Percentiles rank a stretch among this genome's conserved stretches.
These are phyloP conservation scores for Xylaria polymorpha DNA, from an alignment of 2,329 filamentous ascomycete genomes.

Conservation along the genomic window DNA sequence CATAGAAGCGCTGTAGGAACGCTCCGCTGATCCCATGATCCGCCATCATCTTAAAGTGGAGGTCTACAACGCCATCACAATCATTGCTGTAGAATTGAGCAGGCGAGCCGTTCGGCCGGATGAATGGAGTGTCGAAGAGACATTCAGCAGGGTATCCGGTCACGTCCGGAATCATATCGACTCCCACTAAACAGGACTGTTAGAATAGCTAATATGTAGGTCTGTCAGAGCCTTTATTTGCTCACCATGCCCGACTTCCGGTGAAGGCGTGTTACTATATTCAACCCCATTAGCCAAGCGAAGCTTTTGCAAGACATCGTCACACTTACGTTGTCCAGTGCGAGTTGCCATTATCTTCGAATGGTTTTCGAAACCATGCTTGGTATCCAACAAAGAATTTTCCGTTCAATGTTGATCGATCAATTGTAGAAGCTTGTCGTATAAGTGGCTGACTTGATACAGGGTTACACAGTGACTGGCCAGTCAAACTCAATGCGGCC, in stretches of 20 bases:
- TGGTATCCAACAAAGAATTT: constrained; percentile 46
- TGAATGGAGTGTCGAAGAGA: constrained; percentile 45
- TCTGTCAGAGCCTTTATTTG: background rate
- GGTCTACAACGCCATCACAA: constrained; percentile 44
- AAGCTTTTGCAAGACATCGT: background rate
- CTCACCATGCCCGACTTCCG: constrained; percentile 43
- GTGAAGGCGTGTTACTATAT: constrained; percentile 39
- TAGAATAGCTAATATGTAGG: constrained; percentile 3
- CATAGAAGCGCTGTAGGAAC: constrained; percentile 45
- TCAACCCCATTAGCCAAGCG: constrained; percentile 9
- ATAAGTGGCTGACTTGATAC: constrained; percentile 1
- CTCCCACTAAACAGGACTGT: constrained; percentile 37
- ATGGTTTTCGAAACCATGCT: constrained; percentile 46
- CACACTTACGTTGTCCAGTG: constrained; percentile 45
- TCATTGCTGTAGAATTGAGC: constrained; percentile 45
- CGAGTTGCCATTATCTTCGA: constrained; percentile 44
- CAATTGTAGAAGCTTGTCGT: constrained; percentile 39
- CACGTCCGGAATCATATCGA: constrained; percentile 45
- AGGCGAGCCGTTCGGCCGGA: constrained; percentile 33
- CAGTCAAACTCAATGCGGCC: constrained; percentile 24
- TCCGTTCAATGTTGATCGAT: constrained; percentile 44
- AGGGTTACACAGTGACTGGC: constrained; percentile 23
- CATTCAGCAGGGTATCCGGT: constrained; percentile 43
- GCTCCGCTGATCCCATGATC: constrained; percentile 44
- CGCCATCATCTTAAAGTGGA: constrained; percentile 45